phyloP scores from a whole-genome alignment of 805 yeast species.

The Candida insectalens region DNA sequence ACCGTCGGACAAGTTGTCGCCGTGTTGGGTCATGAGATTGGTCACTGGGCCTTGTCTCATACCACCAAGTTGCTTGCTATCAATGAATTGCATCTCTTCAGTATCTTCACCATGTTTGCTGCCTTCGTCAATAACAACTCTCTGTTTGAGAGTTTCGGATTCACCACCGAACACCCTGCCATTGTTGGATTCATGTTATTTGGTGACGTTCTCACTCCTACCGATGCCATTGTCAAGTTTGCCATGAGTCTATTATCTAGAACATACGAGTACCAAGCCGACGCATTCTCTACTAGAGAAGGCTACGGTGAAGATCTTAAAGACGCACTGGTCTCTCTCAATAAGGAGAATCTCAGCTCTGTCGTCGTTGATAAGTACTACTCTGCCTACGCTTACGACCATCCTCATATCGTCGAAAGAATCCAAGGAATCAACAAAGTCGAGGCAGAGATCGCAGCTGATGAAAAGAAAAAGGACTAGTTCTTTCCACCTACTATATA shows the following conservation, averaged over 20 bases:
- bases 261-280: conserved; percentile 90
- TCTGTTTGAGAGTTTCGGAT: conserved; percentile 73
- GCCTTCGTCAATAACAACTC: conserved; percentile 74
- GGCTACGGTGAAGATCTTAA: conserved; percentile 66
- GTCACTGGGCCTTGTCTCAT: conserved; percentile 94
- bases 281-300: conserved; percentile 65
- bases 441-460: conserved; percentile 8
- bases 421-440: conserved; percentile 54
- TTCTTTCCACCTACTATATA: no score
- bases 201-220: conserved; percentile 67
- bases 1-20: conserved; percentile 79
- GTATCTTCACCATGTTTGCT: conserved; percentile 65
- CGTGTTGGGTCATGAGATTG: conserved; percentile 96
- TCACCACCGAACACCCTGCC: conserved; percentile 53
- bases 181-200: conserved; percentile 77
- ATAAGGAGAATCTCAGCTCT: conserved; percentile 74
- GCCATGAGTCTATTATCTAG: conserved; percentile 65
- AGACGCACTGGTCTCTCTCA: conserved; percentile 62
- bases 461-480: conserved; percentile 15
- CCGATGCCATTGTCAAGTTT: conserved; percentile 61
- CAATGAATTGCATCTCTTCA: conserved; percentile 53
- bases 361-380: conserved; percentile 85
- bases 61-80: conserved; percentile 65
- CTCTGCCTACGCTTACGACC: conserved; percentile 82
- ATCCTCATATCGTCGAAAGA: conserved; percentile 89